A percentile compares a stretch with the other conserved stretches of the same genome.
phyloP scores from a whole-genome alignment of 1,139 yeast genomes.

The Saccharomyces pastorianus region DNA sequence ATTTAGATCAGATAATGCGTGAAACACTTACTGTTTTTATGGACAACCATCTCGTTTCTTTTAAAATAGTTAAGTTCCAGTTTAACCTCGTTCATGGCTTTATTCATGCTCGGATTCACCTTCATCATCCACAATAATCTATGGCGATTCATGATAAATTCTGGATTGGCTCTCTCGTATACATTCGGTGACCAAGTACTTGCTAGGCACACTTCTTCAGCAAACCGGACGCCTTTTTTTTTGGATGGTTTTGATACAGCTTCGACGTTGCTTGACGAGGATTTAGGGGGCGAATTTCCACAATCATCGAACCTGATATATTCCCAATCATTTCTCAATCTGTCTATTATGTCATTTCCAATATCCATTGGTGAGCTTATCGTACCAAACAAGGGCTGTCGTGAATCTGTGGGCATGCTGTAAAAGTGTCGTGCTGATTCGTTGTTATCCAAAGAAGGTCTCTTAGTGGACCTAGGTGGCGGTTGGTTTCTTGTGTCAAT shows the following conservation, averaged over 20 bases:
- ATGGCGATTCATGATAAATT: conserved; percentile 13
- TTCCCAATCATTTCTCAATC: conserved; percentile 7
- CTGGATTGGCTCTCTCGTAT: conserved; percentile 23
- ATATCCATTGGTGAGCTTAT: neutral
- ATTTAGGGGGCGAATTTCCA: neutral
- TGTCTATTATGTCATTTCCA: conserved; percentile 2
- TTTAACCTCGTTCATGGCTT: conserved; percentile 14
- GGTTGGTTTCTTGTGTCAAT: conserved; percentile 6
- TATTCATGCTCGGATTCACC: conserved; percentile 2
- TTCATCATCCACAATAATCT: conserved; percentile 3
- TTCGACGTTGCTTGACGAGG: neutral
- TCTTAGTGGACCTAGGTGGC: conserved; percentile 20
- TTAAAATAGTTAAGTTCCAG: conserved; percentile 27
- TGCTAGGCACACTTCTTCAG: conserved; percentile 14
- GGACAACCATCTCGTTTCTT: conserved; percentile 28
- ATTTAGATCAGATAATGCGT: conserved; percentile 17
- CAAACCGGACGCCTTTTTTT: conserved; percentile 9
- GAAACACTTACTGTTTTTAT: conserved; percentile 22
- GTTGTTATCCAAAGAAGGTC: conserved; percentile 14
- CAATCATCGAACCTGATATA: conserved; percentile 1
- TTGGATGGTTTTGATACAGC: neutral
- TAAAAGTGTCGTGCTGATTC: neutral
- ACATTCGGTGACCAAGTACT: conserved; percentile 22
- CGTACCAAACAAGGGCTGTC: neutral
- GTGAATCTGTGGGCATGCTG: neutral